Conservation (phyloP, 306 rosid species). For the Sicyos baderoa region DNA sequence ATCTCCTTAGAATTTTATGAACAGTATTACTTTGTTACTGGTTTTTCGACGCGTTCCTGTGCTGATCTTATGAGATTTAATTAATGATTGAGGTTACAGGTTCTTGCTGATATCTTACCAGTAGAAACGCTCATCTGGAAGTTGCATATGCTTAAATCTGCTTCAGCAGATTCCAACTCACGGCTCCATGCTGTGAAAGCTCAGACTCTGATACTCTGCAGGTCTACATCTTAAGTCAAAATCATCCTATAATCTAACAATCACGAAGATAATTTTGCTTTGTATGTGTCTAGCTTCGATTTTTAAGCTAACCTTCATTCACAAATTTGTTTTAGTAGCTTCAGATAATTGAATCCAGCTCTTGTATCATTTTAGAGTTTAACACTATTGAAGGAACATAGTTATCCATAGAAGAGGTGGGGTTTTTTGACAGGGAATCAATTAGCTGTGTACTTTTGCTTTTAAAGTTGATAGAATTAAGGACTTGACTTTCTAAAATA, state of each 20-base stretch:
- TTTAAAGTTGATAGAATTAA: neutral
- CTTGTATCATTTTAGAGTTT: neutral
- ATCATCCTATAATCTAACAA: neutral
- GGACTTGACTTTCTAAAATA: neutral
- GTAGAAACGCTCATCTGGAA: constrained; percentile 77
- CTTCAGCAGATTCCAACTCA: constrained; percentile 59
- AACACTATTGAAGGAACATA: too few species aligned
- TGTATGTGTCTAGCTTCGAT: neutral
- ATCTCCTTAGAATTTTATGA: neutral
- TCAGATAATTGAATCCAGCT: neutral
- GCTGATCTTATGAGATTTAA: constrained; percentile 21
- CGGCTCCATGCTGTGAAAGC: constrained; percentile 73
- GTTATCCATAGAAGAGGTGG: neutral
- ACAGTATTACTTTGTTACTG: neutral
- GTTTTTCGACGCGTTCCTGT: constrained; percentile 19
- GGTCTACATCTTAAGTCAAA: constrained; percentile 33
- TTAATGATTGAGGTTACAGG: constrained; percentile 44
- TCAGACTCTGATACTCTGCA: constrained; percentile 66
- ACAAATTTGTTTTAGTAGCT: constrained; percentile 2
- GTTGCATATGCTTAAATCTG: constrained; percentile 60
- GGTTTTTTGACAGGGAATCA: neutral
- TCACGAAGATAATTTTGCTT: neutral
- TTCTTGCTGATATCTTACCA: constrained; percentile 63
- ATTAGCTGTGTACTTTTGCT: too few species aligned
- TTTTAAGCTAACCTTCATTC: neutral